Base-by-base conservation (phyloP, 495 filamentous ascomycete species). In the Diplogelasinospora grovesii region DNA sequence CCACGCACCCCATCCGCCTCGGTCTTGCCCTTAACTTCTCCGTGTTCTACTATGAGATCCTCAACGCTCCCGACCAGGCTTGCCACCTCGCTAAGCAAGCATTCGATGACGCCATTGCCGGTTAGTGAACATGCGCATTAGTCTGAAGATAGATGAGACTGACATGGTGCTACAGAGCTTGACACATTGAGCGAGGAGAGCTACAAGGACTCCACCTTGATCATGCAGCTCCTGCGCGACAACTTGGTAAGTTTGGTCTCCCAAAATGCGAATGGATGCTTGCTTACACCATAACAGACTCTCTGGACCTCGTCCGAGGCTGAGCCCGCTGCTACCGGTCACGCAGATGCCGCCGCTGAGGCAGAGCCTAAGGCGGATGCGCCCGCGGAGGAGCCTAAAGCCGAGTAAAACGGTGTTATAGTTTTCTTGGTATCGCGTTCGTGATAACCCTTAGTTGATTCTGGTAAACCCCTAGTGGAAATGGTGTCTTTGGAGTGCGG, bases 1-100 rank as follows among this genome's bases (percentile, higher is more conserved):
- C 92, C 40, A 98, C 92, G 39, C 92, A 98, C 78, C 92, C 92
- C 63, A 98, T 98, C 75, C 92, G 92, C 56, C 88, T 98, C 36
- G 92, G 92, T 61, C 81, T 98, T 50, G 92, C 92, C 57, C 82
- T 97, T 37, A 98, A 98, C 85, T 97, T 98, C 78, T 98, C 92
- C 30, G 92, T 98, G 57, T 98, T 98, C 78, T 97, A 98, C 82
- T 98, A 98, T 63, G 92, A 98, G 75, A 98, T 98, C 68, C 77
- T 97, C 56, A 98, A 97, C 75, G 92, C 92, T 15, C 92, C 92
- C 44, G 92, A 98, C 68, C 89, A 93, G 69, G 92, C 92, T 53
- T 97, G 92, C 81, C 92, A 97, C 63, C 84, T 98, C 48, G 92
- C 92, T 67, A 98, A 98, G 83, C 89, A 97, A 68, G 90, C 93